Evolutionary conservation across 306 rosid species (phyloP).

Genomic region (Mucuna pruriens): DNA sequence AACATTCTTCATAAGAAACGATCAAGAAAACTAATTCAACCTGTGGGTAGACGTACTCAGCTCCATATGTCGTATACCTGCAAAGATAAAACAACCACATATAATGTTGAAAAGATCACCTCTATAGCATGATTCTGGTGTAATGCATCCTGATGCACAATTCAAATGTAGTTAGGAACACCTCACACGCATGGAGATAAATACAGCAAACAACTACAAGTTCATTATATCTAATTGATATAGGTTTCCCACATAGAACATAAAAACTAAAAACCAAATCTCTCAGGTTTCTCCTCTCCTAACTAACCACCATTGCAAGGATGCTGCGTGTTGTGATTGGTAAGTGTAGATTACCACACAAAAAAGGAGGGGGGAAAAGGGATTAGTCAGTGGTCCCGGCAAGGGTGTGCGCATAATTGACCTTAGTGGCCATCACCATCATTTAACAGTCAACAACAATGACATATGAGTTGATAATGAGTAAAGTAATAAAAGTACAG

Average conservation of each 20-base stretch:
- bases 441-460: constrained; percentile 4
- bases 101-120: constrained; percentile 47
- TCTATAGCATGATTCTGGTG: constrained; percentile 46
- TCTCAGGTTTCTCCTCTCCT: constrained; percentile 1
- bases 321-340: constrained; percentile 47
- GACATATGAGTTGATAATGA: constrained; percentile 19
- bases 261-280: constrained; percentile 32
- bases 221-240: constrained; percentile 27
- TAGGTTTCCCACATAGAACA: constrained; percentile 27
- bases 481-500: background rate
- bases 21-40: constrained; percentile 44
- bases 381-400: constrained; percentile 31
- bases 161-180: constrained; percentile 44
- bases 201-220: constrained; percentile 24
- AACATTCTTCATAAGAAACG: constrained; percentile 33
- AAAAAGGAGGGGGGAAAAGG: background rate
- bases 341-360: constrained; percentile 16
- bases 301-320: constrained; percentile 37
- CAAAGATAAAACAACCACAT: constrained; percentile 52
- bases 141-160: constrained; percentile 48
- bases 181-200: constrained; percentile 29
- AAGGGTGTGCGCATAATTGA: constrained; percentile 37
- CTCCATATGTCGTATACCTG: constrained; percentile 92
- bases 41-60: constrained; percentile 84
- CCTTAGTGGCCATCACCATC: constrained; percentile 26